A percentile compares a stretch with the other conserved stretches of the same genome.
Evolutionary conservation across 331 rosid genomes (phyloP).

Genomic region (Prunus yedoensis): DNA sequence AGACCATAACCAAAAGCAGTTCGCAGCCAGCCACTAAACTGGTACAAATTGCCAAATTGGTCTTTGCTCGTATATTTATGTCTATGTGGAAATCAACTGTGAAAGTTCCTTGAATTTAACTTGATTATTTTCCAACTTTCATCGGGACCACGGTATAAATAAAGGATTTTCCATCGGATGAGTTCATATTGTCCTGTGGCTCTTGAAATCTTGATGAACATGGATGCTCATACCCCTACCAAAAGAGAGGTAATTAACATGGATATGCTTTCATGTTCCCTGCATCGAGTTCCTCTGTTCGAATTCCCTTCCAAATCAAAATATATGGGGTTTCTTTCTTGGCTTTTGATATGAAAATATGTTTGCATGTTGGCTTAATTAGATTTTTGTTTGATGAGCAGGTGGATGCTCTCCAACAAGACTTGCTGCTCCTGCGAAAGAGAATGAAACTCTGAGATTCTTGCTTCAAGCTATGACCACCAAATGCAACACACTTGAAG

Average conservation of each 20-base stretch:
- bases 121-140: not conserved
- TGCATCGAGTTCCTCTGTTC: too few relatives aligned
- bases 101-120: not conserved
- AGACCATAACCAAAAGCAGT: too few relatives aligned
- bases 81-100: not conserved
- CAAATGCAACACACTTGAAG: constrained; percentile 43
- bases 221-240: constrained; percentile 30
- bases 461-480: constrained; percentile 47
- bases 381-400: not conserved
- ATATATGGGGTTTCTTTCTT: too few relatives aligned
- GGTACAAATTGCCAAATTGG: not conserved
- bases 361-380: too few relatives aligned
- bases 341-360: too few relatives aligned
- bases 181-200: not conserved
- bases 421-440: constrained; percentile 42
- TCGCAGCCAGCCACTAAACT: too few relatives aligned
- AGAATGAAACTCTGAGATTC: constrained; percentile 47
- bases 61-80: not conserved
- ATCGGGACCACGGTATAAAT: not conserved
- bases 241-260: constrained; percentile 37
- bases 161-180: not conserved
- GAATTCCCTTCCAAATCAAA: too few relatives aligned
- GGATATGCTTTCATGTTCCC: too few relatives aligned
- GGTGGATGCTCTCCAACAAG: constrained; percentile 36
- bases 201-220: constrained; percentile 3